Percentiles rank a stretch among this genome's conserved stretches.
phyloP scores from a whole-genome alignment of 208 protist species.

The Acanthamoeba castellanii region DNA sequence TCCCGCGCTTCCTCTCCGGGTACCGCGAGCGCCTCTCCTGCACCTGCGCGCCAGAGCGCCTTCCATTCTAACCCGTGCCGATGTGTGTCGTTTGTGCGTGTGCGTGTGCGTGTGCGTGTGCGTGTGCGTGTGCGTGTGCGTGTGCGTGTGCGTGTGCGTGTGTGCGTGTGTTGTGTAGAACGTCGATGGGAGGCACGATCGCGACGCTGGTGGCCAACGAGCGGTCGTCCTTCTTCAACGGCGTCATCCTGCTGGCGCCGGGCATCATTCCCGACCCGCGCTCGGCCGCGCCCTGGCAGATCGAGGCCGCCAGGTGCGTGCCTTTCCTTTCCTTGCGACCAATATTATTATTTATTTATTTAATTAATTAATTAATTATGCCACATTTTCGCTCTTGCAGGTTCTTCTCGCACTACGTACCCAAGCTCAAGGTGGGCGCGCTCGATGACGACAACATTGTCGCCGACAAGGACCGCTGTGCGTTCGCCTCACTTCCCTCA shows the following conservation, averaged over 20 bases:
- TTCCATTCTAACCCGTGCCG: neutral
- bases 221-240: conserved; percentile 52
- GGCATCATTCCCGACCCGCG: conserved; percentile 52
- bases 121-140: no score
- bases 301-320: conserved; percentile 18
- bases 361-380: no score
- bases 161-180: neutral
- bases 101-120: no score
- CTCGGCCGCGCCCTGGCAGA: conserved; percentile 21
- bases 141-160: no score
- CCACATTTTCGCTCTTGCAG: neutral
- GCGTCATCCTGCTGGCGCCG: conserved; percentile 38
- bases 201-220: conserved; percentile 38
- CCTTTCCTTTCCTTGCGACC: neutral
- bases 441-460: conserved; percentile 18
- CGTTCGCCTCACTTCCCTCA: neutral
- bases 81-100: neutral
- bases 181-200: conserved; percentile 60
- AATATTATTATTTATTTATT: no score
- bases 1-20: conserved; percentile 55
- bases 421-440: conserved; percentile 13
- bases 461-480: neutral
- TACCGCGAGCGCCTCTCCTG: neutral
- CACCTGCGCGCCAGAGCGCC: no score
- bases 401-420: conserved; percentile 3